phyloP scores from a whole-genome alignment of 2,329 filamentous ascomycete species.

The Chaetothyriales sp. region DNA sequence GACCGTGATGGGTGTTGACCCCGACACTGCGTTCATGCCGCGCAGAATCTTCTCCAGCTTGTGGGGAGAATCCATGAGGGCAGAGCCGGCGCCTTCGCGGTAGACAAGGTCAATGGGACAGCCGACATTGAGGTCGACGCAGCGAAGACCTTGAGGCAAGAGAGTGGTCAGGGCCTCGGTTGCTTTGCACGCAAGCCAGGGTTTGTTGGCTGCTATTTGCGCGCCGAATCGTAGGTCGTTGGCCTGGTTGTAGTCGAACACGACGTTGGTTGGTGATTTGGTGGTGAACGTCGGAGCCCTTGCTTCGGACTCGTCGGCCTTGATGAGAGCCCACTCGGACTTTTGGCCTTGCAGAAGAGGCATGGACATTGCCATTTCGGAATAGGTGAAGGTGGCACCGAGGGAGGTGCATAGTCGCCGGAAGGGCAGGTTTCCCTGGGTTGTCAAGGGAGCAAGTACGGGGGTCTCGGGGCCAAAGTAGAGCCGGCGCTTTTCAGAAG shows the following conservation, averaged over 20 bases:
- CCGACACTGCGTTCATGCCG: constrained; percentile 89
- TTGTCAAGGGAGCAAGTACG: constrained; percentile 84
- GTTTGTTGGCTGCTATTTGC: constrained; percentile 85
- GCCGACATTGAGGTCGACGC: constrained; percentile 92
- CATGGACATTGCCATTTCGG: constrained; percentile 92
- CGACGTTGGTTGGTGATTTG: constrained; percentile 35
- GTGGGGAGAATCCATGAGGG: constrained; percentile 70
- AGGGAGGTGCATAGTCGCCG: constrained; percentile 77
- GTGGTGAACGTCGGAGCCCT: constrained; percentile 54
- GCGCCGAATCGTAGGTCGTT: constrained; percentile 80
- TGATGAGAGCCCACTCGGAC: constrained; percentile 88
- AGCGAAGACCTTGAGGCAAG: constrained; percentile 62
- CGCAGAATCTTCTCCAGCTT: constrained; percentile 91
- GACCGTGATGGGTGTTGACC: constrained; percentile 79
- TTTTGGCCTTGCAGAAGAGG: constrained; percentile 82
- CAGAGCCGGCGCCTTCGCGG: constrained; percentile 76
- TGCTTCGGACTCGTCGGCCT: constrained; percentile 75
- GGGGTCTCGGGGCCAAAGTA: constrained; percentile 94
- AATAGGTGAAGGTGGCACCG: constrained; percentile 87
- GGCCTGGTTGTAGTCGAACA: constrained; percentile 66
- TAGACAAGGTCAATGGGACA: constrained; percentile 94
- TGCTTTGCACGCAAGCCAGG: constrained; percentile 78
- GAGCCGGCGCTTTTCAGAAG: constrained; percentile 83
- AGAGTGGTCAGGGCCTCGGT: constrained; percentile 66
- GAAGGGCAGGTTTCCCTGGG: constrained; percentile 92